Conservation (phyloP, 2,329 filamentous ascomycete species). For the Fusarium sp. region DNA sequence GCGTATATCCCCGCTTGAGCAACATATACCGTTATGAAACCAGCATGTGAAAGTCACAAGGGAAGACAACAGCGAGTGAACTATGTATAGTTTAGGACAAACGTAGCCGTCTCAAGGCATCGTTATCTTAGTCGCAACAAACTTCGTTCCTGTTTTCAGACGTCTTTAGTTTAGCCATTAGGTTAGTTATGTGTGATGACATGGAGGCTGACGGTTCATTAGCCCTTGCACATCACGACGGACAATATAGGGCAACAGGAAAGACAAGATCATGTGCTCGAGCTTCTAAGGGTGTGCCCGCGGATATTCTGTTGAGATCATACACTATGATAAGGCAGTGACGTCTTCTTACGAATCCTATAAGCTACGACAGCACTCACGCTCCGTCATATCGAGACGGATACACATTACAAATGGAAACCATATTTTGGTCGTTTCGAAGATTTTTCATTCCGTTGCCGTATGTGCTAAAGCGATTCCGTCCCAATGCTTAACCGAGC, state of each 20-base stretch:
- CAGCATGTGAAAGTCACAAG: background rate
- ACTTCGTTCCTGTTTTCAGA: background rate
- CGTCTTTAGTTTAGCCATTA: background rate
- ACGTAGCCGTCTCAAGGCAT: background rate
- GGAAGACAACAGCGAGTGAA: background rate
- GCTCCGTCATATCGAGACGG: background rate
- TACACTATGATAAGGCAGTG: background rate
- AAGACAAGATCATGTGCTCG: background rate
- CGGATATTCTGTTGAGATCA: background rate
- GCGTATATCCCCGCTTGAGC: background rate
- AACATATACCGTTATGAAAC: background rate
- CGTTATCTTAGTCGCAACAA: background rate
- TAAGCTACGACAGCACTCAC: background rate
- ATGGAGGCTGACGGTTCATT: background rate
- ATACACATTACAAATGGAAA: constrained; percentile 17
- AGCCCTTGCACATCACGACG: background rate
- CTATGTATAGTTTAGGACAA: background rate
- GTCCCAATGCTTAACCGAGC: constrained; percentile 57
- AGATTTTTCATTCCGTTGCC: constrained; percentile 57
- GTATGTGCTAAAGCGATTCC: constrained; percentile 56
- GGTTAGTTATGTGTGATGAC: background rate
- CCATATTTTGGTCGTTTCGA: constrained; percentile 47
- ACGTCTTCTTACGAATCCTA: background rate
- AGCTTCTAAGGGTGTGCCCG: background rate
- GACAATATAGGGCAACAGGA: background rate